Percentiles rank a stretch among this genome's conserved stretches.
These are phyloP conservation scores for Pyrus bretschneideri DNA, from an alignment of 306 rosid genomes.

Conservation along the genomic window DNA sequence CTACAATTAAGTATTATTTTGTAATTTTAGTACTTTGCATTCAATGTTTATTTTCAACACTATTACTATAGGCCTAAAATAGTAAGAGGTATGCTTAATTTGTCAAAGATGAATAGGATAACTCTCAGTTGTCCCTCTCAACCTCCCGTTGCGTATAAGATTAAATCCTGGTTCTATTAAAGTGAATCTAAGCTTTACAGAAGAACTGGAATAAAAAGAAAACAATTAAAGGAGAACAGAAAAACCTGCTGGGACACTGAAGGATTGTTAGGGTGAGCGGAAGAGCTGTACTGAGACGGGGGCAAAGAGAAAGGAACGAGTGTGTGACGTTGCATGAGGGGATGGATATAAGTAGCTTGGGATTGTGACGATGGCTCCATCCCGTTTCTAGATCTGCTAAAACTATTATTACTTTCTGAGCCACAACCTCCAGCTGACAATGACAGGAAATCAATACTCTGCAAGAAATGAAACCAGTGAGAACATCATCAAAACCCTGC, in stretches of 20 bases:
- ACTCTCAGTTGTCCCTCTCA: background rate
- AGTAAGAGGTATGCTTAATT: background rate
- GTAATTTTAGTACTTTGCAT: background rate
- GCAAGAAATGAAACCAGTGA: constrained; percentile 30
- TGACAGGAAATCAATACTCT: constrained; percentile 58
- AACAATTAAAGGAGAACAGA: constrained; percentile 2
- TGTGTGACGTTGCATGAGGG: constrained; percentile 36
- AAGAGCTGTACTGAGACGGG: constrained; percentile 34
- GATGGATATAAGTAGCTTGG: constrained; percentile 46
- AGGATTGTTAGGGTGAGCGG: constrained; percentile 38
- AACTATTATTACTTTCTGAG: constrained; percentile 24
- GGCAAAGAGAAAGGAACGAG: constrained; percentile 32
- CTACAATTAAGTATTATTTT: constrained; percentile 26
- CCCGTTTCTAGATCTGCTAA: constrained; percentile 29
- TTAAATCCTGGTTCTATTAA: background rate
- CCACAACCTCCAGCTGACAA: constrained; percentile 42
- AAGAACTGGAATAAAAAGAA: background rate
- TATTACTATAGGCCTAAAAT: background rate
- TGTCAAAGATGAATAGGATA: background rate
- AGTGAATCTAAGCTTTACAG: background rate
- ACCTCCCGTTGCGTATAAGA: background rate
- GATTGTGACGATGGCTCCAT: constrained; percentile 34
- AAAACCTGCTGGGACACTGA: constrained; percentile 50
- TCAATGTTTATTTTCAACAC: background rate
- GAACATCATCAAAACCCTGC: background rate